These are phyloP conservation scores for Trichoderma aggressivum DNA, from an alignment of 2,329 filamentous ascomycete species.

Conservation along the genomic window DNA sequence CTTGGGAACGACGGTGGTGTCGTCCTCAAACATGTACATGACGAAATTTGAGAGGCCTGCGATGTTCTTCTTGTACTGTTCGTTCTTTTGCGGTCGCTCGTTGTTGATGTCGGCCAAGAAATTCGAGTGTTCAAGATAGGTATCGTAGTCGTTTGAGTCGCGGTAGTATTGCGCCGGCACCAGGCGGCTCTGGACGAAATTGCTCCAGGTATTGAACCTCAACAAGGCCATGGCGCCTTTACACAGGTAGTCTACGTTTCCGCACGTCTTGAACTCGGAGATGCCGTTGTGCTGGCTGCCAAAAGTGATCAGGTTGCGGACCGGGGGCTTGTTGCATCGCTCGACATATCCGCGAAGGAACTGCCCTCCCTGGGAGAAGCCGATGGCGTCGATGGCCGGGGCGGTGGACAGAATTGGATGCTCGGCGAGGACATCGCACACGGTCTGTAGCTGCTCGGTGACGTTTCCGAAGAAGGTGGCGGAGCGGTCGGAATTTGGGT, in stretches of 20 bases:
- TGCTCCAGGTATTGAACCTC: constrained; percentile 74
- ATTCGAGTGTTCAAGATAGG: constrained; percentile 77
- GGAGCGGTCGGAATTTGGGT: constrained; percentile 66
- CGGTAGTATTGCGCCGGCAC: constrained; percentile 97
- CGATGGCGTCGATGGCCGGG: constrained; percentile 82
- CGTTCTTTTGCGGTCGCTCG: constrained; percentile 73
- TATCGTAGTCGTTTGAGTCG: constrained; percentile 61
- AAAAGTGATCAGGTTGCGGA: constrained; percentile 80
- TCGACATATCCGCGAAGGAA: constrained; percentile 91
- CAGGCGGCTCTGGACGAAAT: constrained; percentile 71
- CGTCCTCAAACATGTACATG: constrained; percentile 86
- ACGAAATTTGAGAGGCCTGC: constrained; percentile 70
- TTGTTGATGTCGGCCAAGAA: constrained; percentile 97
- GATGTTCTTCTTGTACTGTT: constrained; percentile 68
- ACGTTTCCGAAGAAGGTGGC: constrained; percentile 92
- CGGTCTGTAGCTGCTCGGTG: constrained; percentile 68
- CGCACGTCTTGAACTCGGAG: constrained; percentile 73
- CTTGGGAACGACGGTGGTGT: constrained; percentile 83
- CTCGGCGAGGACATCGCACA: constrained; percentile 72
- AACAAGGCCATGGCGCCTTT: constrained; percentile 74
- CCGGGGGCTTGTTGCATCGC: constrained; percentile 73
- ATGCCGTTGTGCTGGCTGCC: constrained; percentile 94
- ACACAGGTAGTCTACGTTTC: constrained; percentile 72
- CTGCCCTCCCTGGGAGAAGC: constrained; percentile 93
- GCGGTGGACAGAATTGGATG: constrained; percentile 79